phyloP scores from a whole-genome alignment of 352 stramenopile species.

The Phytopythium kandeliae region DNA sequence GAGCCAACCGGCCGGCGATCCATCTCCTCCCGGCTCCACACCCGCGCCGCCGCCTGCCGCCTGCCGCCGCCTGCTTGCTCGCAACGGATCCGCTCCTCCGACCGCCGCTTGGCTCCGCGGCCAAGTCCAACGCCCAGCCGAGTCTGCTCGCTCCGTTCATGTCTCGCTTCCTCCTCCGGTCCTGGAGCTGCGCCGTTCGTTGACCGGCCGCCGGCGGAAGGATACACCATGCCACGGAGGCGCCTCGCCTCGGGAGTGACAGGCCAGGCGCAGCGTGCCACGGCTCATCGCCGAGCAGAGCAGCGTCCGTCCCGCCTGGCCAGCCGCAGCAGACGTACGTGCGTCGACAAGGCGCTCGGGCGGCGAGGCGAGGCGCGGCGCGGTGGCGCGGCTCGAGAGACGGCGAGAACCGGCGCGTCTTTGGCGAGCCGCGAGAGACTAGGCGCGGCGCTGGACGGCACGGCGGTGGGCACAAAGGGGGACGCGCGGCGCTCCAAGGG shows the following conservation, averaged over 20 bases:
- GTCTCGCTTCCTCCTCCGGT: background rate
- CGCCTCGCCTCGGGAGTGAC: no score
- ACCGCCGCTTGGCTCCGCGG: background rate
- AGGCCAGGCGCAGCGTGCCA: conserved; percentile 3
- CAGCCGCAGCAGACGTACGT: no score
- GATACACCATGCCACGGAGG: conserved; percentile 7
- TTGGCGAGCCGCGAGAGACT: conserved; percentile 6
- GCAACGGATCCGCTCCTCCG: background rate
- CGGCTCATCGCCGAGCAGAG: background rate
- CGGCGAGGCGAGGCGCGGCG: no score
- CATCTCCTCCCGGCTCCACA: background rate
- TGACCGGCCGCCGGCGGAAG: background rate
- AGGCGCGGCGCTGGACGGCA: no score
- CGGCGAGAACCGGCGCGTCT: conserved; percentile 1
- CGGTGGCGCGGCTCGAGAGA: no score
- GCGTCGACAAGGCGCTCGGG: no score
- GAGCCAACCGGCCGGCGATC: background rate
- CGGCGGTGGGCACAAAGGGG: background rate
- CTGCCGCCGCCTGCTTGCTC: background rate
- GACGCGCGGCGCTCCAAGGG: conserved; percentile 1
- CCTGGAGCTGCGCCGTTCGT: background rate
- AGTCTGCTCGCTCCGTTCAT: background rate
- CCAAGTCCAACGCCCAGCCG: no score
- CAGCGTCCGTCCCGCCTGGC: background rate
- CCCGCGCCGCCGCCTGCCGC: no score